These are phyloP conservation scores for Verticillium albo-atrum DNA, from an alignment of 2,329 filamentous ascomycete species.

Conservation along the genomic window DNA sequence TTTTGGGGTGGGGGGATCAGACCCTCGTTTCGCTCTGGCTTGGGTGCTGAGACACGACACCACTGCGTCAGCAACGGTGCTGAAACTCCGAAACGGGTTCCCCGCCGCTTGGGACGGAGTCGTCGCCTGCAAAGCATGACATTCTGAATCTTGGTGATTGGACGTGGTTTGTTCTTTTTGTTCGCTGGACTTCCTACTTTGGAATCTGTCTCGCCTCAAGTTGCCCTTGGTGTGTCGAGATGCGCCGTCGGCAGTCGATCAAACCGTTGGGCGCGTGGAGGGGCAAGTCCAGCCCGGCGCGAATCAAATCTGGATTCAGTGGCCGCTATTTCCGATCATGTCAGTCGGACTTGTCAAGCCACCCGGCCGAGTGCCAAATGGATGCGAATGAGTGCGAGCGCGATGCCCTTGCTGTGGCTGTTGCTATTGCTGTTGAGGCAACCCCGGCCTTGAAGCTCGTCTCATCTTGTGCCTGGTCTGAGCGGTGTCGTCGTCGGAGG, in stretches of 20 bases:
- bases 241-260: neutral
- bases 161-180: neutral
- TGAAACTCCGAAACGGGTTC: neutral
- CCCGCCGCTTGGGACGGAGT: neutral
- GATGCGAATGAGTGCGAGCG: too few relatives aligned
- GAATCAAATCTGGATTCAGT: neutral
- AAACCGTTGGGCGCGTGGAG: neutral
- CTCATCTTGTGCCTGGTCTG: neutral
- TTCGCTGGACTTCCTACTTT: neutral
- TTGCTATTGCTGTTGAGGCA: neutral
- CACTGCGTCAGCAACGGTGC: neutral
- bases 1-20: neutral
- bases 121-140: neutral
- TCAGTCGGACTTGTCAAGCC: neutral
- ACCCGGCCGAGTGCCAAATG: neutral
- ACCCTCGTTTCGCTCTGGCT: neutral
- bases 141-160: neutral
- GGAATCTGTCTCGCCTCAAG: neutral
- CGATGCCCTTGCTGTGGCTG: neutral
- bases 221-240: neutral
- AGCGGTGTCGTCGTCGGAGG: neutral
- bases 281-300: neutral
- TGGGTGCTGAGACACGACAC: neutral
- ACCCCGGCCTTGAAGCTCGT: neutral
- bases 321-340: neutral